A percentile compares a stretch with the other conserved stretches of the same genome.
Evolutionary conservation across 768 basidiomycete species (phyloP).

Genomic region (Sarcodon aspratus): DNA sequence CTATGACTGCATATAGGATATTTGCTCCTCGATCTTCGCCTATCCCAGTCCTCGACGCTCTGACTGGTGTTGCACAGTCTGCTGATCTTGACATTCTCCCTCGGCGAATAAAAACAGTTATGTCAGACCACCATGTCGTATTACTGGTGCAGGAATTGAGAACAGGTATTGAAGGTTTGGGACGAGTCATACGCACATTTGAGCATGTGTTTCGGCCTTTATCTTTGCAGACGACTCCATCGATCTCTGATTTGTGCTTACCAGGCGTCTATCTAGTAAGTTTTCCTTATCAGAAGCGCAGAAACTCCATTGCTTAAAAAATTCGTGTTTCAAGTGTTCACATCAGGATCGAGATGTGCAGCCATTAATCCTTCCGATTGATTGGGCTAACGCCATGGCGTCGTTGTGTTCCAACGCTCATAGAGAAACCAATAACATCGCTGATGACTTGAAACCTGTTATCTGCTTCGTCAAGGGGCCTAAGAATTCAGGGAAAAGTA

Average conservation of each 20-base stretch:
- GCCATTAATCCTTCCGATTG: conserved; percentile 23
- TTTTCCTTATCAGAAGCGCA: conserved; percentile 1
- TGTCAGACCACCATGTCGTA: conserved; percentile 21
- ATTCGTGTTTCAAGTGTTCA: conserved; percentile 16
- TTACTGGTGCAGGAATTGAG: conserved; percentile 45
- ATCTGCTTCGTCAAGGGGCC: conserved; percentile 72
- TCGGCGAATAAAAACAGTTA: conserved; percentile 3
- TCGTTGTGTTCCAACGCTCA: not conserved
- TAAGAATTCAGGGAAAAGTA: conserved; percentile 86
- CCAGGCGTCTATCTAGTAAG: conserved; percentile 38
- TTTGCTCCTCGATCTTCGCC: conserved; percentile 79
- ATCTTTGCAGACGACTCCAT: conserved; percentile 25
- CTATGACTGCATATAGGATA: conserved; percentile 32
- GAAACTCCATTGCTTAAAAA: conserved; percentile 1
- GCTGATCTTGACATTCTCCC: conserved; percentile 5
- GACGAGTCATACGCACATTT: conserved; percentile 49
- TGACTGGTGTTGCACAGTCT: not conserved
- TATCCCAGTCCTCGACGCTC: too few relatives aligned
- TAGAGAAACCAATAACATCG: conserved; percentile 1
- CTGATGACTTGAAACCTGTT: conserved; percentile 6
- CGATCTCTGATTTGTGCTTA: conserved; percentile 29
- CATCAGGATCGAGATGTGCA: conserved; percentile 17
- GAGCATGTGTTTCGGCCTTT: conserved; percentile 50
- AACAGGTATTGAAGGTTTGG: conserved; percentile 59
- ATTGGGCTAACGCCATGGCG: conserved; percentile 23